Base-by-base conservation (phyloP, 176 grass and related monocot genomes). In the Alopecurus myosuroides region DNA sequence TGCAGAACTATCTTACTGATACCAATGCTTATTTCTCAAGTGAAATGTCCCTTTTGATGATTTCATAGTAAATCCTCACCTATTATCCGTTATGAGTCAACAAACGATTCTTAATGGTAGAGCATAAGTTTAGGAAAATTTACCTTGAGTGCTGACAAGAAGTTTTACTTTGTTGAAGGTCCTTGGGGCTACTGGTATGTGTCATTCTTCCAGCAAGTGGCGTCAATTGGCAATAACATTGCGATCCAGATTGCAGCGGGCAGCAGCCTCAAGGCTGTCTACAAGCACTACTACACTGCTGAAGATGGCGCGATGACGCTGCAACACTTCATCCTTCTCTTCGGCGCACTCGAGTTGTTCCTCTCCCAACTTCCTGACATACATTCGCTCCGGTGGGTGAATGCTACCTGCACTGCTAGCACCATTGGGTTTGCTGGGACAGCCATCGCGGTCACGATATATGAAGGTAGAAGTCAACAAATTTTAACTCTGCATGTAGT, bases 231-330 rank as follows among this genome's bases (percentile, higher is more conserved):
- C 48, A 97, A 94, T 69, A 97, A 97, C 75, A 89, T 97, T 6
- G 88, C 90, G 20, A 97, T 97, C 78, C 92, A 97, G 80, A 94
- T 94, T 28, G 92, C 88, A 20, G 95, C 95, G 36, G 90, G 92
- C 33, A 97, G 90, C 81, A 97, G 95, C 86, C 90, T 94, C 42
- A 91, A 97, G 78, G 91, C 91, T 11, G 94, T 93, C 40, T 94
- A 92, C 86, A 97, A 53, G 50, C 77, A 87, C 80, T 92, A 86
- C 75, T 34, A 86, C 33, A 9, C 26, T 1, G 9, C 29, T 1
- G 77, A 58, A 0, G 71, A 81, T 1, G 83, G 81, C 17, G 55
- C 57, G 28, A 81, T 94, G 79, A 89, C 81, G 15, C 77, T 97
- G 67, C 92, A 94, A 52, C 83, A 97, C 23, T 94, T 94, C 94